These are phyloP conservation scores for Elsinoe necatrix DNA, from an alignment of 2,329 filamentous ascomycete genomes.

Conservation along the genomic window DNA sequence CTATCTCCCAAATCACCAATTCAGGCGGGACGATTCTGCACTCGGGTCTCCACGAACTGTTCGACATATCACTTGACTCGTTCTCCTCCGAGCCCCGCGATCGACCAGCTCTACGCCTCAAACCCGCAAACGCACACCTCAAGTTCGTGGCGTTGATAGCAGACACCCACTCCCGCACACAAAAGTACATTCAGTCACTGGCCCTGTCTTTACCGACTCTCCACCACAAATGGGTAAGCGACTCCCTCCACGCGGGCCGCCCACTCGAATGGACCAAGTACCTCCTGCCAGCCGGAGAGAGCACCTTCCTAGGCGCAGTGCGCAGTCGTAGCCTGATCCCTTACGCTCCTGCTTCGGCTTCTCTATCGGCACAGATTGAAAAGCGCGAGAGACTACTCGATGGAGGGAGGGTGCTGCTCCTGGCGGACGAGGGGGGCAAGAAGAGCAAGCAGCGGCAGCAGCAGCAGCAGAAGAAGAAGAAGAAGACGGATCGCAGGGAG, in stretches of 20 bases:
- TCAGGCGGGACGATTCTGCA: slow-evolving; percentile 66
- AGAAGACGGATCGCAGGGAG: slow-evolving; percentile 50
- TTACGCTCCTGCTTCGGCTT: slow-evolving; percentile 51
- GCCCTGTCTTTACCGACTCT: slow-evolving; percentile 83
- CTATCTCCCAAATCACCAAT: slow-evolving; percentile 56
- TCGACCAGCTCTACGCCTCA: slow-evolving; percentile 35
- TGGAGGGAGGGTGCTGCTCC: slow-evolving; percentile 65
- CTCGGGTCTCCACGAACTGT: slow-evolving; percentile 73
- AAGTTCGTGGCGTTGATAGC: slow-evolving; percentile 82
- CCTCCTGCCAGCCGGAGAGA: slow-evolving; percentile 76
- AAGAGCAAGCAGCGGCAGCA: too few species aligned
- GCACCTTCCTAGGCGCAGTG: slow-evolving; percentile 65
- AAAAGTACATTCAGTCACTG: slow-evolving; percentile 91
- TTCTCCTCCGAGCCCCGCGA: slow-evolving; percentile 26
- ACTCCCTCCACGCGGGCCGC: slow-evolving; percentile 54
- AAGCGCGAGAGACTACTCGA: slow-evolving; percentile 29
- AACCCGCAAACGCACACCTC: slow-evolving; percentile 41
- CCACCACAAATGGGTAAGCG: slow-evolving; percentile 68
- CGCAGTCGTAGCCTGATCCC: slow-evolving; percentile 61
- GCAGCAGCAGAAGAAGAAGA: too few species aligned
- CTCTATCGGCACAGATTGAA: slow-evolving; percentile 49
- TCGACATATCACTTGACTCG: slow-evolving; percentile 39
- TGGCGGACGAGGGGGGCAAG: slow-evolving; percentile 44
- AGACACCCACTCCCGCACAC: slow-evolving; percentile 73
- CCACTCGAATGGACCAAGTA: slow-evolving; percentile 72